Evolutionary conservation across 2,329 filamentous ascomycete species (phyloP).

Genomic region (Epichloe brachyelytri): DNA sequence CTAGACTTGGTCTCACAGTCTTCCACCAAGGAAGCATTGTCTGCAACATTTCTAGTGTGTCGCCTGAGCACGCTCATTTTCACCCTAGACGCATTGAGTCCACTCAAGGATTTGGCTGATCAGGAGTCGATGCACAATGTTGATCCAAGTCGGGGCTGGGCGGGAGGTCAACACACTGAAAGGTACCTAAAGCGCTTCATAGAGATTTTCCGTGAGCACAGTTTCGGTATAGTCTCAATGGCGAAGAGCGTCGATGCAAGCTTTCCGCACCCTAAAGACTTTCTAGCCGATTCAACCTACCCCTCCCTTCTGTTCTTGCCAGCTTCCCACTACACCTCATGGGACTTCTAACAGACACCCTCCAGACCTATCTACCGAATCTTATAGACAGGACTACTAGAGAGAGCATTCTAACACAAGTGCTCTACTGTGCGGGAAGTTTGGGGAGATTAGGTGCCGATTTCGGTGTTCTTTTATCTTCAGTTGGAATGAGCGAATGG

Average conservation of each 20-base stretch:
- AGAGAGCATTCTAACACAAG: conserved; percentile 83
- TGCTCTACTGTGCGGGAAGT: conserved; percentile 86
- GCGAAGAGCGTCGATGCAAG: conserved; percentile 66
- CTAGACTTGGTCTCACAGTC: conserved; percentile 48
- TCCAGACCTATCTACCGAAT: conserved; percentile 65
- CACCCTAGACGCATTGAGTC: conserved; percentile 73
- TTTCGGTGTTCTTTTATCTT: conserved; percentile 76
- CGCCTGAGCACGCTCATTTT: conserved; percentile 65
- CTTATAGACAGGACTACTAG: conserved; percentile 67
- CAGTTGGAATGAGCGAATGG: conserved; percentile 54
- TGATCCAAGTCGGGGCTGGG: conserved; percentile 35
- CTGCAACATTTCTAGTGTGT: conserved; percentile 77
- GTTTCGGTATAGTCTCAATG: conserved; percentile 89
- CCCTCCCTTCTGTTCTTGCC: conserved; percentile 61
- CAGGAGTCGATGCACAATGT: conserved; percentile 52
- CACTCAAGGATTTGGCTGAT: conserved; percentile 77
- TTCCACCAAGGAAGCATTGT: conserved; percentile 52
- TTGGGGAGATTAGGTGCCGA: conserved; percentile 82
- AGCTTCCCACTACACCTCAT: conserved; percentile 79
- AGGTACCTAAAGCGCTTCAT: conserved; percentile 90
- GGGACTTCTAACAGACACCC: conserved; percentile 63
- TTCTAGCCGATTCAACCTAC: conserved; percentile 26
- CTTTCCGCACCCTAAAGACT: conserved; percentile 10
- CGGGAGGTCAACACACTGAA: conserved; percentile 81
- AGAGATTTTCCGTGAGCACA: conserved; percentile 95